Conservation (phyloP, 768 basidiomycete species). For the Agrocybe pediades region DNA sequence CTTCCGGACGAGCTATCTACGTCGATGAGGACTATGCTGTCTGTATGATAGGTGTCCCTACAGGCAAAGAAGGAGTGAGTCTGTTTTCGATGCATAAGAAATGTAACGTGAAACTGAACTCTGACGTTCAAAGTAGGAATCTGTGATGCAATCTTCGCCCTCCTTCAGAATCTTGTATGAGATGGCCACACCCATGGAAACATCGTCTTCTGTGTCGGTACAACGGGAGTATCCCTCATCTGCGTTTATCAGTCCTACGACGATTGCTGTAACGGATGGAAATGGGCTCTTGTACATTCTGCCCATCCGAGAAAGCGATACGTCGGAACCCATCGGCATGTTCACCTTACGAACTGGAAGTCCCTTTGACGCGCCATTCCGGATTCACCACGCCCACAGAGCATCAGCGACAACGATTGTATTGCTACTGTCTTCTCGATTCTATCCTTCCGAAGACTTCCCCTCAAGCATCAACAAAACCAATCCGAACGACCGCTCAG, state of each 20-base stretch:
- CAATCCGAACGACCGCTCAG: conserved; percentile 26
- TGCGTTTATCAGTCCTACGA: conserved; percentile 49
- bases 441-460: conserved; percentile 31
- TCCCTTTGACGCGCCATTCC: conserved; percentile 44
- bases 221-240: conserved; percentile 79
- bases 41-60: conserved; percentile 51
- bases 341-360: conserved; percentile 46
- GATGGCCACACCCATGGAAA: conserved; percentile 54
- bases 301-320: conserved; percentile 36
- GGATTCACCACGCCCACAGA: conserved; percentile 43
- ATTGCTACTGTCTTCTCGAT: conserved; percentile 61
- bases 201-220: conserved; percentile 33
- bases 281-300: conserved; percentile 67
- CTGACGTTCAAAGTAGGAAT: conserved; percentile 42
- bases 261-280: conserved; percentile 69
- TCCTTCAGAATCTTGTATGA: conserved; percentile 59
- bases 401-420: conserved; percentile 40
- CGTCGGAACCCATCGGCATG: conserved; percentile 49
- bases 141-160: conserved; percentile 49
- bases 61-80: conserved; percentile 52
- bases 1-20: conserved; percentile 57
- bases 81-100: not conserved
- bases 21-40: conserved; percentile 67
- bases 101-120: conserved; percentile 6
- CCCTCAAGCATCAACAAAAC: conserved; percentile 15